Conservation (phyloP, 306 rosid genomes). For the Pyrus communis region DNA sequence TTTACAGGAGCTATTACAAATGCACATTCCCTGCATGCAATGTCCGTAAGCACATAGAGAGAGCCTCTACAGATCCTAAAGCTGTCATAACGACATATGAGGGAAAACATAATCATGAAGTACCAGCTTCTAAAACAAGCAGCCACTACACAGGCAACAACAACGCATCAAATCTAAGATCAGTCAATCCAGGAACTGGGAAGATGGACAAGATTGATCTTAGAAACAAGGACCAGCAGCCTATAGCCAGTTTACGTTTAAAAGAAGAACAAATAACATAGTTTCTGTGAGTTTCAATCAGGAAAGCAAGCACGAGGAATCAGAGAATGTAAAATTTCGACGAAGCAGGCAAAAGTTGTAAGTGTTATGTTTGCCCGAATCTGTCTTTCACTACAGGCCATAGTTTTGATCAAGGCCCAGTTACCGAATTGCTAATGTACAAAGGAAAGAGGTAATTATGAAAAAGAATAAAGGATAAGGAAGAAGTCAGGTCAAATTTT, state of each 20-base stretch:
- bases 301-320: background rate
- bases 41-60: constrained; percentile 82
- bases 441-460: background rate
- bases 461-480: background rate
- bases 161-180: constrained; percentile 30
- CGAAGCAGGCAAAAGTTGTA: constrained; percentile 15
- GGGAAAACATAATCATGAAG: constrained; percentile 83
- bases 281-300: constrained; percentile 8
- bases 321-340: background rate
- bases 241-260: constrained; percentile 43
- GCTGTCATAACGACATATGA: constrained; percentile 90
- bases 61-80: constrained; percentile 79
- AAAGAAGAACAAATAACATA: constrained; percentile 69
- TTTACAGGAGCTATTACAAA: constrained; percentile 81
- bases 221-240: constrained; percentile 36
- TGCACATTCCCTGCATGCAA: constrained; percentile 75
- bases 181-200: constrained; percentile 28
- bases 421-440: constrained; percentile 12
- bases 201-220: constrained; percentile 23
- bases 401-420: constrained; percentile 36
- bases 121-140: constrained; percentile 67
- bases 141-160: constrained; percentile 56
- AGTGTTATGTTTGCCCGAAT: constrained; percentile 10
- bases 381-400: constrained; percentile 28
- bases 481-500: constrained; percentile 3